Percentiles rank a stretch among this genome's conserved stretches.
phyloP scores from a whole-genome alignment of 1,139 yeast species.

The Yueomyces sp. region DNA sequence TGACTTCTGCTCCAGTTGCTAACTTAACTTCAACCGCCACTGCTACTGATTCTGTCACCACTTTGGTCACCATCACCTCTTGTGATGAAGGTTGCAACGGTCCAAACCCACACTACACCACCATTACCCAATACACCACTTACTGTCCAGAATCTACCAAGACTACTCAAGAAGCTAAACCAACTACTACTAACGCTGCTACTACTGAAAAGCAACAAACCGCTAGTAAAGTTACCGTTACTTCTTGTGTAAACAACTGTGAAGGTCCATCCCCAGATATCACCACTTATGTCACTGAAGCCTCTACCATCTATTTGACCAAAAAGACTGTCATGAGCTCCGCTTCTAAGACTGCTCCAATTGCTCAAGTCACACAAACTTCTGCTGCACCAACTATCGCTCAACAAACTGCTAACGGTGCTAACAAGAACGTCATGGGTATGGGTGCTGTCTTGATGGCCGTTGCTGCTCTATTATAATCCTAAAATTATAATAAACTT shows the following conservation, averaged over 20 bases:
- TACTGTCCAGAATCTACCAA: neutral
- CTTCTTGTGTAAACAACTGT: neutral
- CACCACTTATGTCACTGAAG: neutral
- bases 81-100: neutral
- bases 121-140: neutral
- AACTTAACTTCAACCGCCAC: neutral
- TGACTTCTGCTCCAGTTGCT: conserved; percentile 1
- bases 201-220: neutral
- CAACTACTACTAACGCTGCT: neutral
- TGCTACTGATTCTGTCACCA: neutral
- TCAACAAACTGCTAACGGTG: conserved; percentile 4
- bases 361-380: neutral
- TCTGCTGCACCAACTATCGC: neutral
- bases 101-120: neutral
- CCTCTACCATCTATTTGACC: neutral
- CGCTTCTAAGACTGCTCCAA: neutral
- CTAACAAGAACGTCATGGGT: conserved; percentile 3
- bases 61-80: neutral
- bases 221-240: neutral
- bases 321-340: too few species aligned
- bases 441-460: conserved; percentile 4
- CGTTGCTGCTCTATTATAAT: conserved; percentile 1
- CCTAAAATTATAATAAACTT: too few species aligned
- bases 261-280: neutral
- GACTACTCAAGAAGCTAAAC: neutral